Percentiles rank a stretch among this genome's conserved stretches.
Conservation (phyloP, 2,329 filamentous ascomycete genomes). For the Didymella exigua region DNA sequence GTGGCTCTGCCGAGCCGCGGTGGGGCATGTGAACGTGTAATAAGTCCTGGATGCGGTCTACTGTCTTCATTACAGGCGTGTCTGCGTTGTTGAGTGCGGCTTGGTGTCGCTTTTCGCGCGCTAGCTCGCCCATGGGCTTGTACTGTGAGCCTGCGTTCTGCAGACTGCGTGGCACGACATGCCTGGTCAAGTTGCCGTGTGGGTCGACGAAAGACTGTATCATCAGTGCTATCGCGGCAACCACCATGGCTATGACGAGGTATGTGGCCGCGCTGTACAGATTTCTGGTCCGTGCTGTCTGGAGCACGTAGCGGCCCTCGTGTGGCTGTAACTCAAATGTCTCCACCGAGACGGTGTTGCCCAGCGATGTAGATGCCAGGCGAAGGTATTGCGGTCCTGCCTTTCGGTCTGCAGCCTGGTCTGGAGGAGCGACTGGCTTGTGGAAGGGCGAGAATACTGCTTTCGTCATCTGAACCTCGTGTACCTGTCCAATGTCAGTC, state of each 20-base stretch:
- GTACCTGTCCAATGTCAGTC: slow-evolving; percentile 33
- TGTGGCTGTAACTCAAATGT: slow-evolving; percentile 69
- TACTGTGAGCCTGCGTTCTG: slow-evolving; percentile 45
- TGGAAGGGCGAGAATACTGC: slow-evolving; percentile 54
- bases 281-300: slow-evolving; percentile 56
- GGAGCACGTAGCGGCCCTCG: slow-evolving; percentile 70
- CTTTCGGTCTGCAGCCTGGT: slow-evolving; percentile 30
- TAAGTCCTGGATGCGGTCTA: slow-evolving; percentile 43
- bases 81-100: slow-evolving; percentile 34
- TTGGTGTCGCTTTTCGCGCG: slow-evolving; percentile 33
- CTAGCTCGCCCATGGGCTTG: slow-evolving; percentile 37
- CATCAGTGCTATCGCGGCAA: slow-evolving; percentile 67
- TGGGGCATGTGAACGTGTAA: slow-evolving; percentile 35
- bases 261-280: slow-evolving; percentile 61
- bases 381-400: slow-evolving; percentile 66
- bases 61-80: slow-evolving; percentile 32
- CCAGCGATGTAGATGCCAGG: slow-evolving; percentile 80
- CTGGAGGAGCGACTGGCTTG: slow-evolving; percentile 37
- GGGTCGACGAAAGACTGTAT: slow-evolving; percentile 65
- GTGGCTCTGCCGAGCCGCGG: slow-evolving; percentile 12
- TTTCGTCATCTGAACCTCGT: slow-evolving; percentile 65
- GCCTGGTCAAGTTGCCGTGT: slow-evolving; percentile 51
- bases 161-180: slow-evolving; percentile 60
- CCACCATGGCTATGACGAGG: slow-evolving; percentile 63
- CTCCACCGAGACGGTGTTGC: slow-evolving; percentile 79